Percentiles rank a stretch among this genome's conserved stretches.
phyloP scores from a whole-genome alignment of 805 yeast species.

The Candida boidinii region DNA sequence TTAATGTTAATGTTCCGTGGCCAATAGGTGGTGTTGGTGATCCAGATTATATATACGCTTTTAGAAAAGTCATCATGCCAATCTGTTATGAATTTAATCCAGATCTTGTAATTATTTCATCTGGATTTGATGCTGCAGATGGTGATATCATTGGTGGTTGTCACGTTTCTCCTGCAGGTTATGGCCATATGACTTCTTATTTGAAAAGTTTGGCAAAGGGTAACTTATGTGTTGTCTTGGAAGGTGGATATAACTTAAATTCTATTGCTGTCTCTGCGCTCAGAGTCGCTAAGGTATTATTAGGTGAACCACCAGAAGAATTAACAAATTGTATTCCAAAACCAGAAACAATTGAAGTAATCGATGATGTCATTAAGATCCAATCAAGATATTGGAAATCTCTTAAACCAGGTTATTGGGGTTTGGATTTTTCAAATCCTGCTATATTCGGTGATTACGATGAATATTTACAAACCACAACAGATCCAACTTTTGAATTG shows the following conservation, averaged over 20 bases:
- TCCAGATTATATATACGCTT: conserved; percentile 91
- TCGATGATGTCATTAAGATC: conserved; percentile 68
- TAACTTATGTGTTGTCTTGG: conserved; percentile 78
- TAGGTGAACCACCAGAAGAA: conserved; percentile 93
- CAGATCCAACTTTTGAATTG: conserved; percentile 28
- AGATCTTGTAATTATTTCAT: conserved; percentile 83
- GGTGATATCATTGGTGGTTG: conserved; percentile 97
- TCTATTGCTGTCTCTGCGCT: conserved; percentile 86
- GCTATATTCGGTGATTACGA: conserved; percentile 22
- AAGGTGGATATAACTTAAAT: conserved; percentile 94
- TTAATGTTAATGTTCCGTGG: conserved; percentile 90
- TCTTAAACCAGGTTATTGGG: conserved; percentile 56
- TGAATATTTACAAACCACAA: conserved; percentile 27
- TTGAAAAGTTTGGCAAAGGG: conserved; percentile 84
- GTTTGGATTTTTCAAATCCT: conserved; percentile 23
- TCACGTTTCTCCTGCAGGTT: conserved; percentile 91
- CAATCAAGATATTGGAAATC: conserved; percentile 88
- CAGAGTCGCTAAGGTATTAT: conserved; percentile 81
- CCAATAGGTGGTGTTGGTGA: conserved; percentile 85
- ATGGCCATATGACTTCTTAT: conserved; percentile 93
- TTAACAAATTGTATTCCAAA: conserved; percentile 60
- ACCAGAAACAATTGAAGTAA: conserved; percentile 66
- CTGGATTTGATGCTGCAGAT: conserved; percentile 98
- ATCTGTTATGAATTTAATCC: conserved; percentile 85
- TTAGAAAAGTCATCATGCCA: conserved; percentile 79